A percentile compares a stretch with the other conserved stretches of the same genome.
phyloP scores from a whole-genome alignment of 176 grass and related monocot genomes.

The Zea mays region DNA sequence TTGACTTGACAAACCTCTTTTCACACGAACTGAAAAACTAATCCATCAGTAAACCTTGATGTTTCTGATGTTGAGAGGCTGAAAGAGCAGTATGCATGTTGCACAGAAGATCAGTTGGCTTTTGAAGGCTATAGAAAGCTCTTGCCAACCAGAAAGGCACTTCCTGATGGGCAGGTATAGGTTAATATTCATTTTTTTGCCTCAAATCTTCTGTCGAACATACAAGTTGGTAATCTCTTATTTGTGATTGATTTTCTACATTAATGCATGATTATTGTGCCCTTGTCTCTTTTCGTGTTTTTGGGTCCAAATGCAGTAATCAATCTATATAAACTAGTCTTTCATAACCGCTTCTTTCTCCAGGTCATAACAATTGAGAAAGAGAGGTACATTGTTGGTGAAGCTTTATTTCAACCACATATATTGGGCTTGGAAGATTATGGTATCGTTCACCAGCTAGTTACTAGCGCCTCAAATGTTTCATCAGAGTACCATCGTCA shows the following conservation, averaged over 20 bases:
- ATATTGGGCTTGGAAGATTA: conserved; percentile 94
- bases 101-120: conserved; percentile 66
- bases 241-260: conserved; percentile 5
- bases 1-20: conserved; percentile 93
- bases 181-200: conserved; percentile 36
- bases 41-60: conserved; percentile 77
- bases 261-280: not conserved
- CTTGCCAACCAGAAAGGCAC: conserved; percentile 72
- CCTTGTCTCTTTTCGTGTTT: conserved; percentile 8
- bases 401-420: conserved; percentile 93
- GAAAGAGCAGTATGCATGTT: conserved; percentile 86
- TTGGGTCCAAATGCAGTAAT: not conserved
- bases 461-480: conserved; percentile 78
- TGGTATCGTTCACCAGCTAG: conserved; percentile 84
- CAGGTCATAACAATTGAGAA: conserved; percentile 85
- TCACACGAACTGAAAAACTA: conserved; percentile 76
- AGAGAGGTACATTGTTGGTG: conserved; percentile 79
- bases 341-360: conserved; percentile 33
- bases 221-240: conserved; percentile 6
- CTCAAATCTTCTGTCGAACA: not conserved
- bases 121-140: conserved; percentile 64
- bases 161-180: conserved; percentile 95
- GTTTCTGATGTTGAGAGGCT: conserved; percentile 81
- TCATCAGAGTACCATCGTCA: conserved; percentile 89
- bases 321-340: conserved; percentile 6